Conservation (phyloP, 768 basidiomycete genomes). For the Omphalotus guepiniiformis region DNA sequence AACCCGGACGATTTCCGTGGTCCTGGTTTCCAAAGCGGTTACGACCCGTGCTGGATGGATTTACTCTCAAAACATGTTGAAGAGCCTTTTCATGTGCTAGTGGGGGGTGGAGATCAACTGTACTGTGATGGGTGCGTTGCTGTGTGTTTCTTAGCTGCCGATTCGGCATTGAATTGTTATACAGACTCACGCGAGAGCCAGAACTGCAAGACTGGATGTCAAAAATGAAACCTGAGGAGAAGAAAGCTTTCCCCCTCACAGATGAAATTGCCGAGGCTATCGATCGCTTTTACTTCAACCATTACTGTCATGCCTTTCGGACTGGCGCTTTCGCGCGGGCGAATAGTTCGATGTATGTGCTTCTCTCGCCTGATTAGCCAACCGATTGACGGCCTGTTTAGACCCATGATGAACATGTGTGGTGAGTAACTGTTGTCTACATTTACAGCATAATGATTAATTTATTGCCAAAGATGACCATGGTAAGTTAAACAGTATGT, state of each 20-base stretch:
- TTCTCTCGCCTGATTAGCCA: not conserved
- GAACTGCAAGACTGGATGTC: conserved; percentile 86
- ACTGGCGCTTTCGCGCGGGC: conserved; percentile 88
- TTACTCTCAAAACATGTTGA: conserved; percentile 78
- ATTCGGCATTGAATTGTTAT: conserved; percentile 2
- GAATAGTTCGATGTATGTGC: conserved; percentile 81
- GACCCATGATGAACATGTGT: conserved; percentile 86
- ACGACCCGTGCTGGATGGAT: conserved; percentile 93
- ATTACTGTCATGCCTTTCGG: conserved; percentile 85
- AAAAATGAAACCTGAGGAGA: conserved; percentile 51
- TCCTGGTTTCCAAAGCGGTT: conserved; percentile 75
- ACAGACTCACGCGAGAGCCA: conserved; percentile 77
- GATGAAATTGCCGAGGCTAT: conserved; percentile 71
- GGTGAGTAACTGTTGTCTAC: conserved; percentile 40
- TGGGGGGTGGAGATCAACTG: conserved; percentile 93
- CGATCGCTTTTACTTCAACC: conserved; percentile 87
- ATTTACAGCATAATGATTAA: too few relatives aligned
- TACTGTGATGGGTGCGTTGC: conserved; percentile 72
- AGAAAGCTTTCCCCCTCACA: conserved; percentile 56
- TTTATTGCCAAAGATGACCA: conserved; percentile 73
- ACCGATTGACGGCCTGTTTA: conserved; percentile 24
- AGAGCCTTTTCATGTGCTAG: conserved; percentile 82
- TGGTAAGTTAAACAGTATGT: conserved; percentile 39
- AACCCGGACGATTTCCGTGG: conserved; percentile 85
- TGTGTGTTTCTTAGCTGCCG: not conserved